phyloP scores from a whole-genome alignment of 805 yeast genomes.

The Suhomyces xylopsoci region DNA sequence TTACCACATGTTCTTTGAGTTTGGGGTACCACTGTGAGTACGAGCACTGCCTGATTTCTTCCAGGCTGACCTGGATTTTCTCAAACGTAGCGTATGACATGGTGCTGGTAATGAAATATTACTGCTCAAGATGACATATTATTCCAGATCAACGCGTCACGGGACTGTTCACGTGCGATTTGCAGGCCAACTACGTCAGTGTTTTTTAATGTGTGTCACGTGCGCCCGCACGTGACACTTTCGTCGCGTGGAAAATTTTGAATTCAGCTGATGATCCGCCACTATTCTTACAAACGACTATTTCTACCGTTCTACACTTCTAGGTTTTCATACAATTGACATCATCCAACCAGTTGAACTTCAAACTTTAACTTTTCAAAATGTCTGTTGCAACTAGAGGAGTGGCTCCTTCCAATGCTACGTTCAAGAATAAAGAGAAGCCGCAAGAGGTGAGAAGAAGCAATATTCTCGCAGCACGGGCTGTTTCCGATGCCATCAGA shows the following conservation, averaged over 20 bases:
- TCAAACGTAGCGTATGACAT: slow-evolving; percentile 25
- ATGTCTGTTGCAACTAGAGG: slow-evolving; percentile 13
- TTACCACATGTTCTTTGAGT: slow-evolving; percentile 18
- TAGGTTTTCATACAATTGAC: neutral
- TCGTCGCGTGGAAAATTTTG: neutral
- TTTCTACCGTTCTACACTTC: neutral
- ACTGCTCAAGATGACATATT: neutral
- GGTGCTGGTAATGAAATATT: neutral
- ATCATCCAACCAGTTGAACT: neutral
- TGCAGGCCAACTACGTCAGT: too few species aligned
- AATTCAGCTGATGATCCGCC: neutral
- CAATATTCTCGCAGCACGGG: slow-evolving; percentile 87
- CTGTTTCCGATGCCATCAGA: slow-evolving; percentile 92
- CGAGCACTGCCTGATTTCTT: slow-evolving; percentile 31
- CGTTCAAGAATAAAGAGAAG: slow-evolving; percentile 89
- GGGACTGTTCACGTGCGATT: too few species aligned
- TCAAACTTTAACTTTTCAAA: neutral
- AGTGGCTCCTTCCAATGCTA: slow-evolving; percentile 65
- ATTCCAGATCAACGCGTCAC: too few species aligned
- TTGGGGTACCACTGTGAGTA: slow-evolving; percentile 34
- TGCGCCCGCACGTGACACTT: too few species aligned
- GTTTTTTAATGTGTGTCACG: too few species aligned
- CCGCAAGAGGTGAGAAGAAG: slow-evolving; percentile 91
- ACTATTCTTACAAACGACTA: neutral
- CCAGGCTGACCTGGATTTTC: slow-evolving; percentile 20